phyloP scores from a whole-genome alignment of 2,329 filamentous ascomycete genomes.

The Nigrospora osmanthi region DNA sequence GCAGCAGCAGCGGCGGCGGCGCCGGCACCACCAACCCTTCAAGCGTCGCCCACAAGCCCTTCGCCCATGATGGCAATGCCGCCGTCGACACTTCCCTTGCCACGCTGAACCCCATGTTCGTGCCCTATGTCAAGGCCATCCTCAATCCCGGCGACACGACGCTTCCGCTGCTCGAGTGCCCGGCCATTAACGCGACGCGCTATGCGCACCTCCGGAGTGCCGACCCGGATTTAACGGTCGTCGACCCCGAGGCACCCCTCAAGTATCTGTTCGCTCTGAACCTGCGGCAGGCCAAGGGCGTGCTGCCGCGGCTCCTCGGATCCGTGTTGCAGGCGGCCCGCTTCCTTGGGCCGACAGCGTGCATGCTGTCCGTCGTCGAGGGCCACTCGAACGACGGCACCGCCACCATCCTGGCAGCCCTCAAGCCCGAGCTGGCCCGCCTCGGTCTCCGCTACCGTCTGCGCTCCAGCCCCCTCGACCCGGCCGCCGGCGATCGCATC shows the following conservation, averaged over 20 bases:
- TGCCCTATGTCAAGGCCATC: constrained; percentile 19
- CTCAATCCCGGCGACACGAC: constrained; percentile 14
- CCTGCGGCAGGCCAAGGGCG: constrained; percentile 31
- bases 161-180: constrained; percentile 19
- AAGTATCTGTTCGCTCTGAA: constrained; percentile 47
- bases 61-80: too few relatives aligned
- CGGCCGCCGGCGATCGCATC: constrained; percentile 35
- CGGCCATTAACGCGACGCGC: constrained; percentile 7
- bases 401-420: constrained; percentile 34
- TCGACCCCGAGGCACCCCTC: constrained; percentile 2
- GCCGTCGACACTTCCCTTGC: too few relatives aligned
- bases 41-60: too few relatives aligned
- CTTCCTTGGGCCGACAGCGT: constrained; percentile 41
- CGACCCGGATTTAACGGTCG: neutral
- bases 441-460: constrained; percentile 34
- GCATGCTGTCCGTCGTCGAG: constrained; percentile 47
- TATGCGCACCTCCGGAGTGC: constrained; percentile 13
- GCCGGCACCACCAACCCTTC: too few relatives aligned
- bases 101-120: neutral
- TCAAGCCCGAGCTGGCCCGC: constrained; percentile 29
- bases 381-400: constrained; percentile 49
- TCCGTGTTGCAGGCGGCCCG: constrained; percentile 40
- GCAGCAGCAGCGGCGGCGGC: too few relatives aligned
- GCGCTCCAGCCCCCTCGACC: constrained; percentile 32
- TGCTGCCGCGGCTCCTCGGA: constrained; percentile 43